Conservation (phyloP, 2,329 filamentous ascomycete species). For the Stagonosporopsis chrysanthemi region DNA sequence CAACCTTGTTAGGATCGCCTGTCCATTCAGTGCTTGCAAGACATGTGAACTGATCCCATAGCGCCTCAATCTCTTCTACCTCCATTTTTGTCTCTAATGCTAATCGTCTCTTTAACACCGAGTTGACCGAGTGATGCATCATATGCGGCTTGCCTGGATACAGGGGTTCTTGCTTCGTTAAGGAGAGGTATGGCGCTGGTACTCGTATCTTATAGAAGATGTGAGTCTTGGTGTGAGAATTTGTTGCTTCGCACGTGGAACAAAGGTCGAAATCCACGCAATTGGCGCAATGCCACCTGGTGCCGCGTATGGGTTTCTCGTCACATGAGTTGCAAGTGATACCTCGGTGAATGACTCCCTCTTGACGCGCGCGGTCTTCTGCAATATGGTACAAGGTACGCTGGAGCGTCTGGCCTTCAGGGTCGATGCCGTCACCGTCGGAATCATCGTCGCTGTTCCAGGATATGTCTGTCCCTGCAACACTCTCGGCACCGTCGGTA, state of each 20-base stretch:
- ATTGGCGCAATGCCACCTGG: constrained; percentile 93
- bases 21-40: constrained; percentile 87
- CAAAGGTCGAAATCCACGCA: constrained; percentile 96
- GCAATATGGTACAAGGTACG: constrained; percentile 90
- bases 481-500: constrained; percentile 36
- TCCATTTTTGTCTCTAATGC: constrained; percentile 64
- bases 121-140: constrained; percentile 71
- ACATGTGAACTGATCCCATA: constrained; percentile 97
- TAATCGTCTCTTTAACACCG: constrained; percentile 70
- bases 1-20: constrained; percentile 78
- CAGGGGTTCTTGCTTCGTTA: constrained; percentile 67
- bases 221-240: constrained; percentile 84
- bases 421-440: constrained; percentile 52
- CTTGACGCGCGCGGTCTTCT: constrained; percentile 86
- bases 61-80: constrained; percentile 84
- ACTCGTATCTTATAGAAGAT: constrained; percentile 96
- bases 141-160: constrained; percentile 72
- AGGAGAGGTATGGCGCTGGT: constrained; percentile 82
- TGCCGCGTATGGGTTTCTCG: constrained; percentile 85
- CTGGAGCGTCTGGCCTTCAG: constrained; percentile 78
- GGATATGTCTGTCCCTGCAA: constrained; percentile 44
- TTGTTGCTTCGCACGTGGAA: constrained; percentile 83
- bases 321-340: constrained; percentile 92
- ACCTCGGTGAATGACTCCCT: constrained; percentile 81
- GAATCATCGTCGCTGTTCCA: constrained; percentile 43